Evolutionary conservation across 1,284 basidiomycete genomes (phyloP).

Genomic region (Leccinum angustisporum): DNA sequence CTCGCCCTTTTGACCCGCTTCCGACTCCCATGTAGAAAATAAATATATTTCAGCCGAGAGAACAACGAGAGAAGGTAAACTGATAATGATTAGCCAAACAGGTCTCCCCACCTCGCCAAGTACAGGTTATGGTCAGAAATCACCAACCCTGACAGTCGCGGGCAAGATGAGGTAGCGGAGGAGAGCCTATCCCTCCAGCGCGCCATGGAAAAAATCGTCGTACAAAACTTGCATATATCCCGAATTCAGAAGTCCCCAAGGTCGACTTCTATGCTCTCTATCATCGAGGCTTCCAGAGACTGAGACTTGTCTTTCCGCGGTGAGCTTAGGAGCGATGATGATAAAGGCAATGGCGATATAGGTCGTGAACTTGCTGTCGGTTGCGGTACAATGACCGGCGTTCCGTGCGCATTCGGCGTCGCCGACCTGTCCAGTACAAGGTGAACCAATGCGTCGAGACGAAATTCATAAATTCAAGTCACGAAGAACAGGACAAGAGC

Average conservation of each 20-base stretch:
- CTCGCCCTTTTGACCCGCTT: no score
- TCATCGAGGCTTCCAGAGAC: constrained; percentile 56
- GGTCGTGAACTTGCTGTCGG: constrained; percentile 32
- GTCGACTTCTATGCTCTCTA: constrained; percentile 72
- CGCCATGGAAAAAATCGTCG: constrained; percentile 1
- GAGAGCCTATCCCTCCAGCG: background rate
- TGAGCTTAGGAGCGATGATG: constrained; percentile 28
- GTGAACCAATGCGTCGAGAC: constrained; percentile 8
- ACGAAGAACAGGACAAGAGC: constrained; percentile 13
- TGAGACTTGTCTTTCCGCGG: constrained; percentile 40
- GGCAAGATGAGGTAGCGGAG: background rate
- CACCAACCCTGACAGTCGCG: background rate
- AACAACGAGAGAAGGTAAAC: background rate
- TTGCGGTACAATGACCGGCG: constrained; percentile 31
- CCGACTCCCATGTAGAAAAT: background rate
- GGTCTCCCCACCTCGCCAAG: background rate
- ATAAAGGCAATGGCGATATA: constrained; percentile 42
- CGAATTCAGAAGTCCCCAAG: constrained; percentile 67
- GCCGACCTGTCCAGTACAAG: constrained; percentile 41
- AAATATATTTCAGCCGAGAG: constrained; percentile 16
- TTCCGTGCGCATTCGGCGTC: constrained; percentile 44
- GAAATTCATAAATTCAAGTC: constrained; percentile 10
- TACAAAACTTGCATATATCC: constrained; percentile 1
- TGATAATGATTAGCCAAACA: constrained; percentile 9
- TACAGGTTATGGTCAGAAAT: background rate